A percentile compares a stretch with the other conserved stretches of the same genome.
Evolutionary conservation across 805 yeast genomes (phyloP).

Genomic region (Blastobotrys mokoenaii): DNA sequence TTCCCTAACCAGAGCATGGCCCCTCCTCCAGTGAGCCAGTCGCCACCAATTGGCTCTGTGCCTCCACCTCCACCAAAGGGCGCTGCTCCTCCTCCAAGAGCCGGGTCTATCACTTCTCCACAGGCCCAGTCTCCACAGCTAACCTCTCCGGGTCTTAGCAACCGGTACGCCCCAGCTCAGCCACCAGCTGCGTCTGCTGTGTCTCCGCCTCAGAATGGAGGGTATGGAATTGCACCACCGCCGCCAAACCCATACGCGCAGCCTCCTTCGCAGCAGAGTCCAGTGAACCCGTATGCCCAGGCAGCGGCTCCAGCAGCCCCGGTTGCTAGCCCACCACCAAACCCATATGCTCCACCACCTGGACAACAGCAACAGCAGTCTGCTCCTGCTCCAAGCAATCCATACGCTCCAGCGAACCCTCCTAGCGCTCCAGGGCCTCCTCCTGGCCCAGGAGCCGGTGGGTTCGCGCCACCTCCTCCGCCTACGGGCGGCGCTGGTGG

Average conservation of each 20-base stretch:
- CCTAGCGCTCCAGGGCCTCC: too few relatives aligned
- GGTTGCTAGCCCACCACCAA: slow-evolving; percentile 19
- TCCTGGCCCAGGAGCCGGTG: slow-evolving; percentile 1
- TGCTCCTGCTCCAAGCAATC: slow-evolving; percentile 29
- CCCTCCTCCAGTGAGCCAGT: slow-evolving; percentile 29
- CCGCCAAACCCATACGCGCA: slow-evolving; percentile 10
- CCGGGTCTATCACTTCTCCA: slow-evolving; percentile 18
- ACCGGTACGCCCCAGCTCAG: slow-evolving; percentile 20
- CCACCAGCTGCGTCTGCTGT: not conserved
- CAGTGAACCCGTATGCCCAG: slow-evolving; percentile 16
- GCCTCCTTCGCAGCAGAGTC: slow-evolving; percentile 6
- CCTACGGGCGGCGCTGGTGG: slow-evolving; percentile 4
- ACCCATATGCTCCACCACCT: slow-evolving; percentile 20
- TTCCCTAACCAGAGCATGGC: slow-evolving; percentile 17
- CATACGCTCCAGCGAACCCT: slow-evolving; percentile 33
- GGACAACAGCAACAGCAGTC: slow-evolving; percentile 15
- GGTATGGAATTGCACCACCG: not conserved
- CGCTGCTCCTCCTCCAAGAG: slow-evolving; percentile 3
- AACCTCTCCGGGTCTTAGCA: slow-evolving; percentile 24
- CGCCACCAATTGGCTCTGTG: slow-evolving; percentile 19
- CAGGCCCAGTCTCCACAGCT: slow-evolving; percentile 18
- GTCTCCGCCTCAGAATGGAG: not conserved
- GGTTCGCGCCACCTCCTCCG: too few relatives aligned
- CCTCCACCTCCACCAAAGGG: slow-evolving; percentile 20
- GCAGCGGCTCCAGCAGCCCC: slow-evolving; percentile 18